Evolutionary conservation across 2,329 filamentous ascomycete species (phyloP).

Genomic region (Xylariales sp.): DNA sequence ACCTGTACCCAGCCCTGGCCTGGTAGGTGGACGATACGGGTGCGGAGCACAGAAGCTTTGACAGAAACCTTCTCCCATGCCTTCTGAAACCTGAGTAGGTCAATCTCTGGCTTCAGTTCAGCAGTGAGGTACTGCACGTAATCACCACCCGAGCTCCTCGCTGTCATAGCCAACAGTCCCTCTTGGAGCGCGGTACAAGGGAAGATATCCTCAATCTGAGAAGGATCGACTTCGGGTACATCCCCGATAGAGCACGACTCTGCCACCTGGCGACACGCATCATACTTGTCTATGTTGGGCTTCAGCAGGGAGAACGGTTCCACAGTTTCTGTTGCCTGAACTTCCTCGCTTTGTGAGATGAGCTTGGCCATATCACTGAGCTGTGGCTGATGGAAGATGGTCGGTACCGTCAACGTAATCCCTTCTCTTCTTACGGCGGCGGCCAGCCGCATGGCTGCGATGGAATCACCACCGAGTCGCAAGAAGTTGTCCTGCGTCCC

Average conservation of each 20-base stretch:
- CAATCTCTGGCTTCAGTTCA: conserved; percentile 4
- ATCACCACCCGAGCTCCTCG: conserved; percentile 16
- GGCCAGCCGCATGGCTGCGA: conserved; percentile 3
- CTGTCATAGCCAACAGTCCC: conserved; percentile 23
- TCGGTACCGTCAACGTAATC: neutral
- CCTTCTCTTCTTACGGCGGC: neutral
- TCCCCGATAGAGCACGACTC: too few species aligned
- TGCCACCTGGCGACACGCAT: too few species aligned
- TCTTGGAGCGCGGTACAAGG: conserved; percentile 25
- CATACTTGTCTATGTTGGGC: too few species aligned
- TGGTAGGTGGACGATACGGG: neutral
- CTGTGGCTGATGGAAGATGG: neutral
- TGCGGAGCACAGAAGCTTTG: neutral
- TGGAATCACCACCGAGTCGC: neutral
- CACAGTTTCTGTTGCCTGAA: too few species aligned
- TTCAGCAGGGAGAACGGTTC: too few species aligned
- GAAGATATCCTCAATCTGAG: conserved; percentile 20
- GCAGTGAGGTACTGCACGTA: conserved; percentile 20
- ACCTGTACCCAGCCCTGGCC: conserved; percentile 14
- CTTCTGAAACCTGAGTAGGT: conserved; percentile 1
- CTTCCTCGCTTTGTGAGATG: too few species aligned
- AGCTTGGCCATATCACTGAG: neutral
- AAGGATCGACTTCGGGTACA: too few species aligned
- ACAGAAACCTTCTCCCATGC: conserved; percentile 1
- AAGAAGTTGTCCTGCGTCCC: neutral